Evolutionary conservation across 148 eudicot species (phyloP), one percentile per base, ranked within the genome.

Genomic region (Pouteria glomerata): DNA sequence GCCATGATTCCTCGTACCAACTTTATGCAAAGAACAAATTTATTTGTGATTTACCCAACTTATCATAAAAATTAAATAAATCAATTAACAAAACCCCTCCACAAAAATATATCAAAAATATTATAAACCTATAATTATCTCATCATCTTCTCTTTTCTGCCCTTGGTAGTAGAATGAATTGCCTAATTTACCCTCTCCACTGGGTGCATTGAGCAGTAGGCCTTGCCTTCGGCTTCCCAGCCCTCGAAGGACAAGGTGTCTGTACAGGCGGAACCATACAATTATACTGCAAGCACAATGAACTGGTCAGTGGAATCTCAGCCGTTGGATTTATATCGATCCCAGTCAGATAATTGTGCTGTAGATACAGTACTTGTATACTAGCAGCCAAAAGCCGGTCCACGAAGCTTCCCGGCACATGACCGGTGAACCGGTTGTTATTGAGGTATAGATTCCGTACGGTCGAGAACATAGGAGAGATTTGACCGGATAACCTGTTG

Each of bases 221-320:
- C 78, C 98, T 85, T 2, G 87, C 82, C 71, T 83, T 87, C 79
- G 81, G 86, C 47, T 66, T 77, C 68, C 97, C 98, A 51, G 96
- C 90, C 76, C 87, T 89, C 76, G 89, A 78, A 55, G 98, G 98
- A 73, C 98, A 94, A 11, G 96, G 83, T 48, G 93, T 83, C 82
- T 83, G 82, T 1, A 88, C 82, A 8, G 98, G 98, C 52, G 87
- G 90, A 66, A 89, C 92, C 98, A 94, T 94, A 44, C 98, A 94
- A 74, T 94, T 94, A 67, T 94, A 94, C 86, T 87, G 87, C 75
- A 94, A 82, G 66, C 98, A 94, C 80, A 94, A 60, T 1, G 92
- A 85, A 30, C 90, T 85, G 51, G 85, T 87, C 37, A 90, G 19
- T 0, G 97, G 97, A 87, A 94, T 94, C 74, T 84, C 93, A 48